Evolutionary conservation across 1,139 yeast genomes (phyloP), one percentile per base, ranked within the genome.

Genomic region (Candida buenavistaensis): DNA sequence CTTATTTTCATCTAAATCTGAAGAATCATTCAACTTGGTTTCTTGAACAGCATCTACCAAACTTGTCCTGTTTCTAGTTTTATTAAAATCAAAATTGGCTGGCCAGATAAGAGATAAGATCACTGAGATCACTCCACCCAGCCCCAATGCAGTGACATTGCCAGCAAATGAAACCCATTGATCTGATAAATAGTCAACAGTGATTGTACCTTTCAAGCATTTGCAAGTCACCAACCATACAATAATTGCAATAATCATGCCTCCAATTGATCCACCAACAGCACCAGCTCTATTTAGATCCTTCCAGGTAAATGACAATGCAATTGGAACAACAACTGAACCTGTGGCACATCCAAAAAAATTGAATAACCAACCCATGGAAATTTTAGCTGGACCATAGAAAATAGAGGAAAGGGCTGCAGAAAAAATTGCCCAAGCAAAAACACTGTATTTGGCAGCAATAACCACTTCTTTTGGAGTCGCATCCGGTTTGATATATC

Each of bases 401-500:
- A 72, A 59, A n/a, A 70, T 59, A 14, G 66, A 57, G 5, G 73
- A 71, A 24, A 70, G 50, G 2, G 55, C 67, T 13, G 69, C 60
- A 27, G 69, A 57, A 39, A 61, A 56, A 5, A 35, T 29, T 1
- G 45, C 45, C 45, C 45, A 68, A 2, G 50, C 39, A 41, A 68
- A 51, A 14, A 66, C 77, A 22, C 62, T 49, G n/a, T 52, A 23
- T 39, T 69, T 70, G 4, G 76, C 66, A 16, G 59, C 63, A 4
- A 45, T 36, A 11, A 71, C 67, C 30, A 72, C 64, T 39, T 56
- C 53, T 14, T 56, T 53, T 13, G 75, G 73, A 7, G 59, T 44
- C 2, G 78, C 78, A 6, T 55, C 43, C 19, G 73, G 72, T 23
- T 64, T 64, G 33, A 68, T 43, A 48, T 72, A 73, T 26, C 66